phyloP scores from a whole-genome alignment of 208 protist species.

The Trypanosoma congolense region DNA sequence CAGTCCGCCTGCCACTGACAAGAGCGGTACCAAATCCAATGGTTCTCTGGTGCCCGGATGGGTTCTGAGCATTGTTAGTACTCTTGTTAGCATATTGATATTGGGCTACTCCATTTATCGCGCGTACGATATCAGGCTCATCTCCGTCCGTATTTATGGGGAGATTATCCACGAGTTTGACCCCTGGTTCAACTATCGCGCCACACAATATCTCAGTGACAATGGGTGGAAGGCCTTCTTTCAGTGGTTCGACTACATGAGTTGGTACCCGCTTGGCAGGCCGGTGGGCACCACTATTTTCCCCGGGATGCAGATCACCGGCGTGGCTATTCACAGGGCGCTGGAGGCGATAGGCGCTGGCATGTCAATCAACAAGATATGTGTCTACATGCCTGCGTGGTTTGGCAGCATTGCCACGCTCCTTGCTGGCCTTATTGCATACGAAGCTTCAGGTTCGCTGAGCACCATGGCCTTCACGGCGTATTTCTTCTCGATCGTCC shows the following conservation, averaged over 20 bases:
- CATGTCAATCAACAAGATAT: constrained; percentile 94
- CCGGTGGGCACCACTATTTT: constrained; percentile 97
- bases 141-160: constrained; percentile 75
- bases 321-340: constrained; percentile 85
- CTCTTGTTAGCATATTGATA: constrained; percentile 2
- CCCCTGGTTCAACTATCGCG: constrained; percentile 92
- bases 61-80: not conserved
- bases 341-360: constrained; percentile 66
- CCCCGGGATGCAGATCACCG: constrained; percentile 96
- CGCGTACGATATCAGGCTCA: constrained; percentile 61
- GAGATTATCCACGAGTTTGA: constrained; percentile 92
- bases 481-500: constrained; percentile 56
- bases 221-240: constrained; percentile 95
- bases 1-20: not conserved
- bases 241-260: constrained; percentile 98
- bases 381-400: constrained; percentile 93
- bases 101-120: constrained; percentile 19
- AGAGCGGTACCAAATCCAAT: not conserved
- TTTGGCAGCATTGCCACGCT: constrained; percentile 92
- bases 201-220: constrained; percentile 85
- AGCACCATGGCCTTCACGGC: constrained; percentile 81
- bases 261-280: constrained; percentile 98
- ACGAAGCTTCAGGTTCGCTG: constrained; percentile 67
- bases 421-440: constrained; percentile 77
- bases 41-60: not conserved